Percentiles rank a stretch among this genome's conserved stretches.
These are phyloP conservation scores for Meira nashicola DNA, from an alignment of 1,284 basidiomycete genomes.

Conservation along the genomic window DNA sequence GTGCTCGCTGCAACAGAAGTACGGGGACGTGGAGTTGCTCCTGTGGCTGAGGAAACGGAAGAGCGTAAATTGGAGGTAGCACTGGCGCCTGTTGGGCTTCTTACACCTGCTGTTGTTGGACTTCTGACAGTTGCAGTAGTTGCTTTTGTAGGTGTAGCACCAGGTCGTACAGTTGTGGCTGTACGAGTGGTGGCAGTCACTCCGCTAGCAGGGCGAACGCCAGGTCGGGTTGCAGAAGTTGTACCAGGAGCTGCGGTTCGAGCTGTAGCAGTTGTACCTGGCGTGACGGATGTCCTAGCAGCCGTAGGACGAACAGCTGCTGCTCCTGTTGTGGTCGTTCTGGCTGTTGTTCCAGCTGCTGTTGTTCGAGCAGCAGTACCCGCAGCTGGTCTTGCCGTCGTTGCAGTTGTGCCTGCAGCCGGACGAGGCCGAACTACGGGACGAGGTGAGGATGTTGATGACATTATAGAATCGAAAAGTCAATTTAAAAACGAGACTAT, in stretches of 20 bases:
- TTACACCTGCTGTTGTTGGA: constrained; percentile 1
- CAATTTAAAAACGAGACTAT: too few species aligned
- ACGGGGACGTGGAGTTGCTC: neutral
- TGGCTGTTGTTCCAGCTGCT: neutral
- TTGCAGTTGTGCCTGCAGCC: too few species aligned
- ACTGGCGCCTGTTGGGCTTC: neutral
- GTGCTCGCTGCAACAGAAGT: neutral
- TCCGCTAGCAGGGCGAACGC: neutral
- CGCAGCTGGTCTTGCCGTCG: too few species aligned
- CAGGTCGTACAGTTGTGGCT: neutral
- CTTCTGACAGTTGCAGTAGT: neutral
- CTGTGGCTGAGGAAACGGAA: neutral
- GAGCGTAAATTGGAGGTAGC: neutral
- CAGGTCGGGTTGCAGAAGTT: neutral
- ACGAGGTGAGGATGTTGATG: too few species aligned
- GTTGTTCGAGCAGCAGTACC: too few species aligned
- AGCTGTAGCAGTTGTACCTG: neutral
- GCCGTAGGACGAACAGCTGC: neutral
- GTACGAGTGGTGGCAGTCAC: neutral
- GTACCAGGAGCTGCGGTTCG: neutral
- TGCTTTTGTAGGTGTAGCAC: neutral
- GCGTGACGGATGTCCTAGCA: neutral
- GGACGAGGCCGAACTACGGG: too few species aligned
- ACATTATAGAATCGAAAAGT: too few species aligned
- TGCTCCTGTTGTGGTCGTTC: neutral